Base-by-base conservation (phyloP, 495 filamentous ascomycete genomes). In the Geopyxis carbonaria region DNA sequence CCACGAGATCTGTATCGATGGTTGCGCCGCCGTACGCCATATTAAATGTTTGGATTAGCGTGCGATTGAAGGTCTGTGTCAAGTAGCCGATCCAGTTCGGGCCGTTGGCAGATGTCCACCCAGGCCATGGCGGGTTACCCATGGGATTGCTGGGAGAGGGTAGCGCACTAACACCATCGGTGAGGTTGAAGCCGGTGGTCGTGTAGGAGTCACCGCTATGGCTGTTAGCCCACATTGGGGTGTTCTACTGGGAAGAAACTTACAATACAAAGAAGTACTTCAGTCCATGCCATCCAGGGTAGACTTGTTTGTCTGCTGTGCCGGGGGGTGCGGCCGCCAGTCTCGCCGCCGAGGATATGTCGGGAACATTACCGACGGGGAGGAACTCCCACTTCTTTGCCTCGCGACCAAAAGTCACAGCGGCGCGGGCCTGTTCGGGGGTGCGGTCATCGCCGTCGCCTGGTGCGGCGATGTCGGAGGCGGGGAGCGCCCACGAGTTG, bases 51-150 rank as follows among this genome's bases (percentile, higher is more conserved):
- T 72, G 59, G 11, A 78, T 41, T 10, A 57, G 57, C 18, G 69
- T 73, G 21, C 60, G 58, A 57, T 81, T 84, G 60, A 68, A 73
- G 43, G 64, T 61, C 29, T 65, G 65, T 0, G 72, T 69, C 0
- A 83, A 60, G 50, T 72, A 83, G 42, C 70, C 69, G 28, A 80
- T 65, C 78, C 78, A 86, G 57, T 76, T 76, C 8, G 67, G 62
- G 9, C 70, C 70, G 43, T 73, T 73, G 20, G 63, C 53, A 22
- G 71, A 63, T 1, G 70, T 75, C 57, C 60, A 69, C 4, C 70
- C 72, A 1, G 73, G 75, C 30, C 72, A 72, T 0, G 57, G 33
- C 4, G 83, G 81, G 54, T 87, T 92, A 18, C 82, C 82, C 43
- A 89, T 63, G 0, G 82, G 80, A 53, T 85, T 81, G 8, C 46